A percentile compares a stretch with the other conserved stretches of the same genome.
Conservation (phyloP, 345 rosid species). For the Ricinus communis region DNA sequence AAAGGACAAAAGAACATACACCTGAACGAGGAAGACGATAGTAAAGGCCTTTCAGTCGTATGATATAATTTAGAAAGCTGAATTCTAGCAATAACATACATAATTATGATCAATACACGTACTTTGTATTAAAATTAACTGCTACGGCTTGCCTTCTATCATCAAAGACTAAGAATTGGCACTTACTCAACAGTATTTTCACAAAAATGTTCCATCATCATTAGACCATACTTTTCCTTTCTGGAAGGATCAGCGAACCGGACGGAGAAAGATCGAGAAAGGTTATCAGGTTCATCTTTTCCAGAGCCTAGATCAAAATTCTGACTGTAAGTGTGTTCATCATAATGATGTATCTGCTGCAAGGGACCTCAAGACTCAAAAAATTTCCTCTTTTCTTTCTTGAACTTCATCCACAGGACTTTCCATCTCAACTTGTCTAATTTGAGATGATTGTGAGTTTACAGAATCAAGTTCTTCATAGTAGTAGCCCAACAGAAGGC, state of each 20-base stretch:
- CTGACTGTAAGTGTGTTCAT: conserved; percentile 38
- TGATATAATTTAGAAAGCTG: too few relatives aligned
- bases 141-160: too few relatives aligned
- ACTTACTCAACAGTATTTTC: too few relatives aligned
- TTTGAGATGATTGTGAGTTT: conserved; percentile 2
- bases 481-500: not conserved
- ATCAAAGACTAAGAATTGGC: too few relatives aligned
- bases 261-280: conserved; percentile 46
- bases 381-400: conserved; percentile 36
- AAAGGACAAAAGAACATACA: too few relatives aligned
- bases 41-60: too few relatives aligned
- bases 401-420: conserved; percentile 37
- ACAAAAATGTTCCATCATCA: not conserved
- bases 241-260: conserved; percentile 41
- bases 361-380: conserved; percentile 16
- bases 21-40: too few relatives aligned
- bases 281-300: conserved; percentile 44
- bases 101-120: too few relatives aligned
- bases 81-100: too few relatives aligned
- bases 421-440: conserved; percentile 35
- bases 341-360: conserved; percentile 27
- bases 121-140: too few relatives aligned
- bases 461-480: not conserved
- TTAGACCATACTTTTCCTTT: conserved; percentile 8
- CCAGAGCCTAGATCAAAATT: conserved; percentile 52